Conservation (phyloP, 768 basidiomycete genomes). For the Lactarius quietus region DNA sequence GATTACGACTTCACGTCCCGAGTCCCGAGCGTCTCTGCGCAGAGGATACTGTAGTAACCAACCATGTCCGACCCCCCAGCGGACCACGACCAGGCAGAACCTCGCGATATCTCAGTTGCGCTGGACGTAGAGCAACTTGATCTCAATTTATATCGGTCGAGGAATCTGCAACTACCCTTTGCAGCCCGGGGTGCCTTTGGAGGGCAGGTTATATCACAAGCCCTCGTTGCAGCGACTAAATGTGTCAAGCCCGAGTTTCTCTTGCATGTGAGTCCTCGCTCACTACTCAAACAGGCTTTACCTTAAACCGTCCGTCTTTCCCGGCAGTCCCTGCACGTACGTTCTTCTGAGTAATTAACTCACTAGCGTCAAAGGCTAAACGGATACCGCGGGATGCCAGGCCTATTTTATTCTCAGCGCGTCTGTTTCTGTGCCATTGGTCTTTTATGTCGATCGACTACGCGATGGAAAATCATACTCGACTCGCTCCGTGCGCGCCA, state of each 20-base stretch:
- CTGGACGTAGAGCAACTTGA: constrained; percentile 80
- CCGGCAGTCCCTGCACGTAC: constrained; percentile 64
- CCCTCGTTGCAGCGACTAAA: constrained; percentile 75
- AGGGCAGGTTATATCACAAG: constrained; percentile 87
- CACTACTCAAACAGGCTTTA: not conserved
- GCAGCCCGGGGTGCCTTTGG: constrained; percentile 75
- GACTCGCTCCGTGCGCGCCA: constrained; percentile 48
- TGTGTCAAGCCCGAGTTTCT: constrained; percentile 62
- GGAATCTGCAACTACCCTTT: constrained; percentile 60
- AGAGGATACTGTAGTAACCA: not conserved
- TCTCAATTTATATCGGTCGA: constrained; percentile 73
- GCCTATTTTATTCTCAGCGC: constrained; percentile 81
- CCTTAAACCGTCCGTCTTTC: not conserved
- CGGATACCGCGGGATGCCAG: constrained; percentile 37
- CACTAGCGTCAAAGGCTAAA: not conserved
- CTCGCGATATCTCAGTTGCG: constrained; percentile 57
- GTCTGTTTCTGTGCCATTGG: constrained; percentile 65
- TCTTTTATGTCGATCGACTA: constrained; percentile 73
- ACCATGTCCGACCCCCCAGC: constrained; percentile 15
- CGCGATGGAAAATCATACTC: constrained; percentile 73
- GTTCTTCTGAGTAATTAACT: constrained; percentile 27
- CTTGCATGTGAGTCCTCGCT: constrained; percentile 58
- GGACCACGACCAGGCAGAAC: constrained; percentile 21
- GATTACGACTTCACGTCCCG: not conserved
- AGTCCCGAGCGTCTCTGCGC: no score